Percentiles rank a stretch among this genome's conserved stretches.
Evolutionary conservation across 164 flowering plant genomes (phyloP).

Genomic region (Nymphaea colorata): DNA sequence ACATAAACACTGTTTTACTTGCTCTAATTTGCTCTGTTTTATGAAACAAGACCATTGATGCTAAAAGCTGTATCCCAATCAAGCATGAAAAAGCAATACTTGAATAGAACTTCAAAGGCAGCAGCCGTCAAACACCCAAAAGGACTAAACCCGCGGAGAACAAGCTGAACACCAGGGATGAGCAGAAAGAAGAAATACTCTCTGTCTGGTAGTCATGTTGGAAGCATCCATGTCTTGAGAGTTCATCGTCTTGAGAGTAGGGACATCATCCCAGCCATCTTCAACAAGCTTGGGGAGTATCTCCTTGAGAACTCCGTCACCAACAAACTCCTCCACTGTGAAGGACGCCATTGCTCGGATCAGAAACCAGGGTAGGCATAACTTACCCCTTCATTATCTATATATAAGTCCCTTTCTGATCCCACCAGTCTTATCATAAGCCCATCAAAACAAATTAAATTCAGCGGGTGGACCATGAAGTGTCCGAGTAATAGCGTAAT

Average conservation of each 20-base stretch:
- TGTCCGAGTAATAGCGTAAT: no score
- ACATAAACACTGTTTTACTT: no score
- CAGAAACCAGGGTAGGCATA: no score
- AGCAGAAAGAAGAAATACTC: conserved; percentile 21
- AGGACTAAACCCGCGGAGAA: neutral
- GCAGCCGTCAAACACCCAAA: no score
- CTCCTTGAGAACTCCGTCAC: conserved; percentile 44
- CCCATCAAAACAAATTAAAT: no score
- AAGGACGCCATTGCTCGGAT: conserved; percentile 32
- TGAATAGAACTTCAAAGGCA: no score
- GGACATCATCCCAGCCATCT: conserved; percentile 87
- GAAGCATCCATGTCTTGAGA: conserved; percentile 51
- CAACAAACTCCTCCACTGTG: conserved; percentile 63
- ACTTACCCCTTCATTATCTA: no score
- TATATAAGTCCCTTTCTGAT: no score
- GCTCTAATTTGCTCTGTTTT: neutral
- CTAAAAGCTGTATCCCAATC: neutral
- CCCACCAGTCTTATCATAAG: no score
- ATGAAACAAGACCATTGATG: neutral
- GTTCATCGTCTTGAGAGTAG: conserved; percentile 72
- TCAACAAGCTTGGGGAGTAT: conserved; percentile 46
- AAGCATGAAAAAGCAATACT: neutral
- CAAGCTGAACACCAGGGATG: neutral
- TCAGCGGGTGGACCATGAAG: no score
- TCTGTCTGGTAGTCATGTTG: conserved; percentile 50